Evolutionary conservation across 352 stramenopile species (phyloP), one percentile per base, ranked within the genome.

Genomic region (Globisporangium spinosum): DNA sequence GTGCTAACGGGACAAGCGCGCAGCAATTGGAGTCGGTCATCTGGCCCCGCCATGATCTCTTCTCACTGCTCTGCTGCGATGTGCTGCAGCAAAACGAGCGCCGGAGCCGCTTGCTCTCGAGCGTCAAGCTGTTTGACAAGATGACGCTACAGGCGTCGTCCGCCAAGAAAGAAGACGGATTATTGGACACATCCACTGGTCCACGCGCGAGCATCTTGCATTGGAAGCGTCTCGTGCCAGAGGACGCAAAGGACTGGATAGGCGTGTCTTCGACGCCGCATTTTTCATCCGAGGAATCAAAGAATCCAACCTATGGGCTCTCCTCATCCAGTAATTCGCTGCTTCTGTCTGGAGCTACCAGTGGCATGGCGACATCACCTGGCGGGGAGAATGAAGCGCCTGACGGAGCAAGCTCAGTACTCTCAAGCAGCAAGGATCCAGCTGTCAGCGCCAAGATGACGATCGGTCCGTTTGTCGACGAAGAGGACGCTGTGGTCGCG

Each of bases 391-490:
- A 2, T 6, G 56, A 12, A 22, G 38, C 15, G 20, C 4, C 9
- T 29, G 56, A 35, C 1, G 29, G 20, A 40, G 22, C 58, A 25
- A 34, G 47, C 23, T 60, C 64, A 10, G 59, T 59, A n/a, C 25
- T 35, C 0, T 22, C 51, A 29, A 65, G 40, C 17, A 56, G 15
- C 22, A 47, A 54, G 40, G 40, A 49, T 8, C 4, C 40, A 49
- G 15, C 40, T 49, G 40, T 15, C 43, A 58, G 56, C 2, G 69
- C 66, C 45, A 90, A 88, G 70, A 82, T 84, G 71, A 89, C 78
- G 3, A 92, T 95, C 66, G 87, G 87, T 22, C 87, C 87, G 40
- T 95, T 94, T 60, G 72, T 93, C 23, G 87, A 94, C 20, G 87
- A 95, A 64, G 87, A 94, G 64, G 85, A 95, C 65, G 84, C 85